Percentiles rank a stretch among this genome's conserved stretches.
Evolutionary conservation across 2,329 filamentous ascomycete species (phyloP).

Genomic region (Clarireedia monteithiana): DNA sequence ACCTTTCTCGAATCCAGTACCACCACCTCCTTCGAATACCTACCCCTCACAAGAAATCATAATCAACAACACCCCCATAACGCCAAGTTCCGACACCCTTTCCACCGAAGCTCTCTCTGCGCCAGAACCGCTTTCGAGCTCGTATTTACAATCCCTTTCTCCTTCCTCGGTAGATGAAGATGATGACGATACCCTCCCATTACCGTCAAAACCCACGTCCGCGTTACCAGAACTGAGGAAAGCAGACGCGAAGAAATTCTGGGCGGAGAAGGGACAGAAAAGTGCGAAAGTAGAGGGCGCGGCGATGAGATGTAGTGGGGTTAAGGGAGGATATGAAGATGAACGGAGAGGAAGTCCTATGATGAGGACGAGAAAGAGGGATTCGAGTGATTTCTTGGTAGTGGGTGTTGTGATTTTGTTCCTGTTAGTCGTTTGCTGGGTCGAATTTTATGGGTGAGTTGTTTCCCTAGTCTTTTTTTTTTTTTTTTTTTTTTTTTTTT

Average conservation of each 20-base stretch:
- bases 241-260: conserved; percentile 20
- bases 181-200: neutral
- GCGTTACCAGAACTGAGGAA: conserved; percentile 18
- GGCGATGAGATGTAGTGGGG: neutral
- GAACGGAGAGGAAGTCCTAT: conserved; percentile 4
- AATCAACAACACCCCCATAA: conserved; percentile 18
- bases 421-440: conserved; percentile 12
- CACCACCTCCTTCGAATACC: neutral
- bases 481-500: neutral
- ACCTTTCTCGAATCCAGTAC: neutral
- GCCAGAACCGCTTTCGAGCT: conserved; percentile 15
- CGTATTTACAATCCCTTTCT: conserved; percentile 21
- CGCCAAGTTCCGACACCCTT: conserved; percentile 14
- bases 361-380: conserved; percentile 8
- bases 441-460: conserved; percentile 13
- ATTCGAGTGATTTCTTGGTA: conserved; percentile 24
- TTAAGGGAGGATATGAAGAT: neutral
- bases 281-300: neutral
- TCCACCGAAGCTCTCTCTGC: conserved; percentile 21
- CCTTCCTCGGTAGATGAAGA: conserved; percentile 4
- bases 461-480: neutral
- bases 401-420: conserved; percentile 26
- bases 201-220: conserved; percentile 20
- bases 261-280: conserved; percentile 7
- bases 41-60: neutral